Evolutionary conservation across 257 asterid genomes (phyloP), one percentile per base, ranked within the genome.

Genomic region (Solanum bulbocastanum): DNA sequence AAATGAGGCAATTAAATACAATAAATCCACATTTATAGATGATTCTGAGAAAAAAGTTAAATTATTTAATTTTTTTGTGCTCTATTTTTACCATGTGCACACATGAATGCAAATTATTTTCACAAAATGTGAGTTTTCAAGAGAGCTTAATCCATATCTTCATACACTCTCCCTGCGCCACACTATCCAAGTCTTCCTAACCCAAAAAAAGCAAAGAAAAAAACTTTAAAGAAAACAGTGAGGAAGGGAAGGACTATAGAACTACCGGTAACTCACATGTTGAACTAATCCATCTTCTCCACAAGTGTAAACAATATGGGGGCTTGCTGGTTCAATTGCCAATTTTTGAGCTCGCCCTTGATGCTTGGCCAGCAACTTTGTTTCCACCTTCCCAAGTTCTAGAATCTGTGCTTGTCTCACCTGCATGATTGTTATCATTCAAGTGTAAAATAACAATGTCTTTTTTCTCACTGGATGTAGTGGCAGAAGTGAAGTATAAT

Each of bases 281-380:
- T 93, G 98, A 89, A 97, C 99, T 86, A 94, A 44, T 85, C 98
- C 98, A 92, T 97, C 98, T 91, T 95, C 98, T 36, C 98, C 98
- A 88, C 99, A 97, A 52, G 98, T 95, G 92, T 95, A 97, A 68
- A 97, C 86, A 42, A 91, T 91, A 91, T 93, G 94, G 40, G 98
- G 95, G 92, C 96, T 92, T 88, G 98, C 98, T 88, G 98, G 98
- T 91, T 96, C 98, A 85, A 97, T 83, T 78, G 98, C 98, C 92
- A 96, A 90, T 87, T 93, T 95, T 89, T 94, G 98, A 76, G 93
- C 98, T 37, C 94, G 94, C 44, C 96, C 98, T 30, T 86, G 93
- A 86, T 95, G 98, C 84, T 89, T 89, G 37, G 95, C 91, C 18
- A 97, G 91, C 33, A 93, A 82, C 89, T 90, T 92, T 71, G 98